Evolutionary conservation across 352 stramenopile genomes (phyloP).

Genomic region (Globisporangium yorkense): DNA sequence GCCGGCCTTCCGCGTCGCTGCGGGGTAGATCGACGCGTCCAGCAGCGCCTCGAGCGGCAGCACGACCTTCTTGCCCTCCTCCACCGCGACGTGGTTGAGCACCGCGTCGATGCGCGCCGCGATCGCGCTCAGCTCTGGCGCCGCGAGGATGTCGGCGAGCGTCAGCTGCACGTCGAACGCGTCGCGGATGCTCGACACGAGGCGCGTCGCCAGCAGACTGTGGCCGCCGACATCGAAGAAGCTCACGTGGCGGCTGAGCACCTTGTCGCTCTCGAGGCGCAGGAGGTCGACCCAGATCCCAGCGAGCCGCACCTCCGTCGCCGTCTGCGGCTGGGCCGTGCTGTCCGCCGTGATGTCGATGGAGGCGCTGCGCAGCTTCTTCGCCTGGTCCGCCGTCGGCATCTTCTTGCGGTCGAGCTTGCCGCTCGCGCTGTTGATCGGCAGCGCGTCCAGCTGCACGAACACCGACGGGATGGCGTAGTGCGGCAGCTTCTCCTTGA

Average conservation of each 20-base stretch:
- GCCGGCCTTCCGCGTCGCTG: conserved; percentile 57
- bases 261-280: conserved; percentile 43
- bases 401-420: conserved; percentile 90
- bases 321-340: conserved; percentile 41
- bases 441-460: conserved; percentile 75
- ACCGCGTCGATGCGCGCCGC: conserved; percentile 48
- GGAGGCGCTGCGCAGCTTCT: conserved; percentile 61
- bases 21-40: conserved; percentile 67
- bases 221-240: conserved; percentile 85
- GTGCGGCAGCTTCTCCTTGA: conserved; percentile 74
- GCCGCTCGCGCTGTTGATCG: conserved; percentile 82
- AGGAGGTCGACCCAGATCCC: conserved; percentile 64
- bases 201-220: conserved; percentile 63
- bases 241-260: conserved; percentile 50
- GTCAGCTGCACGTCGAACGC: conserved; percentile 62
- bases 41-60: conserved; percentile 60
- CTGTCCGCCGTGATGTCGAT: conserved; percentile 57
- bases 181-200: conserved; percentile 68
- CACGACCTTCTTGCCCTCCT: conserved; percentile 36
- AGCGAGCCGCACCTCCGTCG: conserved; percentile 54
- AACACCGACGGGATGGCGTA: conserved; percentile 82
- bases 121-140: conserved; percentile 49
- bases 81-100: conserved; percentile 4
- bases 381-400: conserved; percentile 56
- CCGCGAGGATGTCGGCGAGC: conserved; percentile 66